Evolutionary conservation across 352 stramenopile genomes (phyloP), one percentile per base, ranked within the genome.

Genomic region (Phytophthora macrochlamydospora): DNA sequence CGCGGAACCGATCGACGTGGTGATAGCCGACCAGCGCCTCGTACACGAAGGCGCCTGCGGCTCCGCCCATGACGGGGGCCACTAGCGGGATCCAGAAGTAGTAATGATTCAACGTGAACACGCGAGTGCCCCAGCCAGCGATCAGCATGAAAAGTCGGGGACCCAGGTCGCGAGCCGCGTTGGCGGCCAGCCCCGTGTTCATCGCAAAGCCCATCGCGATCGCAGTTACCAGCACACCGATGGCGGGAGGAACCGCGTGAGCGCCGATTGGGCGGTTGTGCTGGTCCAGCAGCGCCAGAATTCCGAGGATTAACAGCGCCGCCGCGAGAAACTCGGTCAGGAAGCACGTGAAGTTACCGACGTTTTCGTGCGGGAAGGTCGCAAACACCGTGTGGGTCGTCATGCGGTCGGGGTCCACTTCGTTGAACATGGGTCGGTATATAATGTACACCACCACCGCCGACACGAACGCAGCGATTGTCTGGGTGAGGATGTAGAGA

Each of bases 161-260:
- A 6, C 76, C 72, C 55, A 93, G 87, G 59, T 93, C 85, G 42
- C 85, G 83, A 12, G 83, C 83, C 8, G 75, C 83, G 61, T 93
- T 93, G 52, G 89, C 67, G n/a, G 85, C 81, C 46, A 91, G 89
- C 8, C 85, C 85, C 38, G 85, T 93, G 79, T 93, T 92, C 77
- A 89, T 91, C 14, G 77, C 85, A 51, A 93, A 93, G 6, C 78
- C 89, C 43, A 92, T 79, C 9, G 84, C 84, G 53, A 92, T 92
- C n/a, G 81, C 81, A 14, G 77, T 79, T 35, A 93, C 73, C n/a
- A 91, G 75, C 35, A 93, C 62, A 2, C 85, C 85, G 46, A 93
- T 91, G 24, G 88, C 82, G 7, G 88, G 75, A 7, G 85, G 85
- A 64, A 89, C 87, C 55, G 84, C 87, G 49, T 85, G 79, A 37